Conservation (phyloP, 1,139 yeast species). For the Zhuliangozyma parablackwelliae region DNA sequence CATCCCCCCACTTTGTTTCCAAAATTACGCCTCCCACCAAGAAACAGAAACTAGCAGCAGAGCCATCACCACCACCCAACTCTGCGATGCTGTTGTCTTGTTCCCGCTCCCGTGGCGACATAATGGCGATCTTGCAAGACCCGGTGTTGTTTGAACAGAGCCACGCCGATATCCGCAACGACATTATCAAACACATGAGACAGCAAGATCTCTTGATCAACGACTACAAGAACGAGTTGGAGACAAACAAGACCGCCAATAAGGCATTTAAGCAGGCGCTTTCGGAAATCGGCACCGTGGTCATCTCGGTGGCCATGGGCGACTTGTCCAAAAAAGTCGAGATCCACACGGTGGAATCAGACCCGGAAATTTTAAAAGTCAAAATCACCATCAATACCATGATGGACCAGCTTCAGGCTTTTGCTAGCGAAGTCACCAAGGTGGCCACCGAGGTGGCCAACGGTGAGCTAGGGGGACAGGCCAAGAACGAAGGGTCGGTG, state of each 20-base stretch:
- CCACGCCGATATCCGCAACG: constrained; percentile 29
- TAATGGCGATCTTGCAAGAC: constrained; percentile 36
- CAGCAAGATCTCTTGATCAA: constrained; percentile 28
- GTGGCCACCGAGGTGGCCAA: constrained; percentile 88
- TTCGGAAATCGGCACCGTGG: constrained; percentile 76
- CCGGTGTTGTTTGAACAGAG: constrained; percentile 33
- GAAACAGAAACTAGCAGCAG: constrained; percentile 6
- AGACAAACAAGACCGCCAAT: constrained; percentile 59
- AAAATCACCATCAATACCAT: constrained; percentile 79
- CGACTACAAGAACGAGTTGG: constrained; percentile 37
- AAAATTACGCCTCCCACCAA: constrained; percentile 12
- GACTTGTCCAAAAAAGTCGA: constrained; percentile 75
- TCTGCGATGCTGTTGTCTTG: not conserved
- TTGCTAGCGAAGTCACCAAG: constrained; percentile 77
- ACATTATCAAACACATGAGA: constrained; percentile 26
- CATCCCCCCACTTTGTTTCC: constrained; percentile 2
- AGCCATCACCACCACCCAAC: constrained; percentile 1
- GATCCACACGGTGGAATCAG: constrained; percentile 67
- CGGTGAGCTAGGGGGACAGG: constrained; percentile 87
- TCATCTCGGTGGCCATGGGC: constrained; percentile 81
- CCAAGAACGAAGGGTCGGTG: constrained; percentile 75
- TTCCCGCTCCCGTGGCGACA: constrained; percentile 17
- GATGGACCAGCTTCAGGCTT: constrained; percentile 83
- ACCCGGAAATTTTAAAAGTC: constrained; percentile 71
- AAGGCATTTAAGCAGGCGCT: constrained; percentile 74